phyloP scores from a whole-genome alignment of 1,284 basidiomycete genomes.

The Rhodotorula sp. region DNA sequence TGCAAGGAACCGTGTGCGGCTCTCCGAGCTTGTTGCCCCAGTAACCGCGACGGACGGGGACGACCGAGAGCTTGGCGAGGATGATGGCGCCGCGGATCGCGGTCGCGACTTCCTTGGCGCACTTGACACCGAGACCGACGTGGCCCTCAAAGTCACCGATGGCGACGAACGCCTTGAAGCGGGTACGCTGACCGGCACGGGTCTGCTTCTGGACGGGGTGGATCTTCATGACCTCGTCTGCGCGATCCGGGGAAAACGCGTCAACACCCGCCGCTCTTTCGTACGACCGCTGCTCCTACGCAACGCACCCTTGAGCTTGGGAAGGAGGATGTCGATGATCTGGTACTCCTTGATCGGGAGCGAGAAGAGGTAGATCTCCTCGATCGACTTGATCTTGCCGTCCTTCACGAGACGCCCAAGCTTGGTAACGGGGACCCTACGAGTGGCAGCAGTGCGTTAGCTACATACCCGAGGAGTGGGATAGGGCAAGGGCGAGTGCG shows the following conservation, averaged over 20 bases:
- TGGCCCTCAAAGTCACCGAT: conserved; percentile 99
- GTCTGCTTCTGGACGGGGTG: conserved; percentile 99
- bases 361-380: conserved; percentile 99
- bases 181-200: conserved; percentile 97
- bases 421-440: conserved; percentile 96
- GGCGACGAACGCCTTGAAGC: conserved; percentile 99
- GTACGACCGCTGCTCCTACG: neutral
- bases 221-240: conserved; percentile 98
- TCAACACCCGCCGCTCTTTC: neutral
- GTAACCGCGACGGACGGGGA: conserved; percentile 88
- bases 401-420: conserved; percentile 99
- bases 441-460: neutral
- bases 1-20: conserved; percentile 98
- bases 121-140: conserved; percentile 99
- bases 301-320: conserved; percentile 76
- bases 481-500: conserved; percentile 49
- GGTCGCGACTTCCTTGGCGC: conserved; percentile 99
- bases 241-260: neutral
- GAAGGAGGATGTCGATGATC: conserved; percentile 96
- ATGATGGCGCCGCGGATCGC: conserved; percentile 99
- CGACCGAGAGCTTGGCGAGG: conserved; percentile 91
- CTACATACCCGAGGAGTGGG: neutral
- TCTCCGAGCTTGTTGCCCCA: conserved; percentile 99
- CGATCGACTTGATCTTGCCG: conserved; percentile 99
- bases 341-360: conserved; percentile 98